Percentiles rank a stretch among this genome's conserved stretches.
phyloP scores from a whole-genome alignment of 1,284 basidiomycete genomes.

The Ceratobasidium sp. region DNA sequence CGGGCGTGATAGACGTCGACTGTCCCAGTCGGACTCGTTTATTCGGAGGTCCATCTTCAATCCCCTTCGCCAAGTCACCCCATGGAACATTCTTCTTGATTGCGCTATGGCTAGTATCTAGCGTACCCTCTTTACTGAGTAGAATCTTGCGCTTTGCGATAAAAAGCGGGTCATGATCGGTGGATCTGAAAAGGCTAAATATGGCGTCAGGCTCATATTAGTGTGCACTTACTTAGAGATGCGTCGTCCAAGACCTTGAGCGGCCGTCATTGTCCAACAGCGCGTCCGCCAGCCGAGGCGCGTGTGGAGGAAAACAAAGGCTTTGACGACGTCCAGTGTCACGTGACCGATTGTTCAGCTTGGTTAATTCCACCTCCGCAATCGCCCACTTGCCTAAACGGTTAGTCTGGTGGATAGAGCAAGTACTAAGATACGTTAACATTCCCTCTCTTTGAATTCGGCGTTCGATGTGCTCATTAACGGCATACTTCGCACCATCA shows the following conservation, averaged over 20 bases:
- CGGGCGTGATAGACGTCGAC: neutral
- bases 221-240: slow-evolving; percentile 1
- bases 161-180: neutral
- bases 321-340: neutral
- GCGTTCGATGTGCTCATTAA: neutral
- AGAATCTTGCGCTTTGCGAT: slow-evolving; percentile 2
- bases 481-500: no score
- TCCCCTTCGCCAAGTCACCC: neutral
- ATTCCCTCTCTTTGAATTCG: neutral
- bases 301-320: slow-evolving; percentile 20
- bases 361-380: no score
- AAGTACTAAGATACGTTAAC: neutral
- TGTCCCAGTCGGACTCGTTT: neutral
- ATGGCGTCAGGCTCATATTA: no score
- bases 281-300: neutral
- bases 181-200: neutral
- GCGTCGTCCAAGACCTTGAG: neutral
- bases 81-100: slow-evolving; percentile 23
- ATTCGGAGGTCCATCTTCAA: neutral
- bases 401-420: no score
- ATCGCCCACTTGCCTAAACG: no score
- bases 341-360: neutral
- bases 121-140: neutral
- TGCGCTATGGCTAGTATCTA: neutral
- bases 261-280: neutral